These are phyloP conservation scores for Ormosia semicastrata DNA, from an alignment of 306 rosid species.

Conservation along the genomic window DNA sequence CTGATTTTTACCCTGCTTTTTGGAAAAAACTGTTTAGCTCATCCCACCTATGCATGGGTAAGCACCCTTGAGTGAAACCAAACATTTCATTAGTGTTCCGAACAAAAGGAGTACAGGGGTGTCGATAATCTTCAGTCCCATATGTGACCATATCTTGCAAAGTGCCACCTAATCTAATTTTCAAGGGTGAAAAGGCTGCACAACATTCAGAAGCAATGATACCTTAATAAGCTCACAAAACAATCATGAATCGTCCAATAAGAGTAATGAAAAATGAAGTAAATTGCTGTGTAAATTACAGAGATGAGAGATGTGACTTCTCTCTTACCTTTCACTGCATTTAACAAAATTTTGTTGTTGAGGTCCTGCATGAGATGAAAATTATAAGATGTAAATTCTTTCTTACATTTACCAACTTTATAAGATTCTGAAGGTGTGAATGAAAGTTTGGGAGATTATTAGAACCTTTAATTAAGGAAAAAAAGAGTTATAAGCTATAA, in stretches of 20 bases:
- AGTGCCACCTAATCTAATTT: slow-evolving; percentile 84
- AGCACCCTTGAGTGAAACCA: slow-evolving; percentile 79
- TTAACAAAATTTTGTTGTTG: slow-evolving; percentile 56
- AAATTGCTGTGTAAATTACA: slow-evolving; percentile 5
- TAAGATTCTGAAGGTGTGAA: slow-evolving; percentile 8
- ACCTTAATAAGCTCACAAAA: background rate
- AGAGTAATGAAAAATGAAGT: background rate
- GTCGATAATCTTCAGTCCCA: slow-evolving; percentile 53
- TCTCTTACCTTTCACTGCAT: slow-evolving; percentile 78
- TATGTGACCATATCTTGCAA: slow-evolving; percentile 84
- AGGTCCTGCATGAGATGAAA: slow-evolving; percentile 67
- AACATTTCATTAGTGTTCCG: slow-evolving; percentile 44
- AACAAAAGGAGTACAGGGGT: slow-evolving; percentile 61
- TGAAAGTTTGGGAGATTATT: background rate
- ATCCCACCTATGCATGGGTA: slow-evolving; percentile 90
- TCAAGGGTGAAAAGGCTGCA: slow-evolving; percentile 92
- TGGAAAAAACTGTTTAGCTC: slow-evolving; percentile 72
- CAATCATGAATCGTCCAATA: background rate
- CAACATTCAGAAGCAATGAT: slow-evolving; percentile 22
- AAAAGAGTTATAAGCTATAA: background rate
- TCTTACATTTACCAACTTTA: slow-evolving; percentile 2
- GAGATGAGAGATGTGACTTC: background rate
- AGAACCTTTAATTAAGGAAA: background rate
- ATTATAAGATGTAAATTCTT: slow-evolving; percentile 4
- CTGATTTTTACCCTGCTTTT: slow-evolving; percentile 68